These are phyloP conservation scores for Boletus pseudopeckii DNA, from an alignment of 768 basidiomycete species.

Conservation along the genomic window DNA sequence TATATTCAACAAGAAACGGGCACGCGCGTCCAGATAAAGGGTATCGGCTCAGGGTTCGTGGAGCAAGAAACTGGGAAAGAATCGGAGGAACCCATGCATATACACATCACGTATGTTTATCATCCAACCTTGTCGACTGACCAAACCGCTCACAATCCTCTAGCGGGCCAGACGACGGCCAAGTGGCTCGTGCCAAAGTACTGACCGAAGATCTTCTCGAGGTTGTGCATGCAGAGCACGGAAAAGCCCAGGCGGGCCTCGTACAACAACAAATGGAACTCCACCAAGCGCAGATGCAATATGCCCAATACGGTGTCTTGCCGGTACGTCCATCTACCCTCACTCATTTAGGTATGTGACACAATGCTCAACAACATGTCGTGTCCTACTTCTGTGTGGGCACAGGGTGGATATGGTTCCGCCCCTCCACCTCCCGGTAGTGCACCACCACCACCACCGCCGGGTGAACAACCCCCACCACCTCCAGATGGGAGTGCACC, in stretches of 20 bases:
- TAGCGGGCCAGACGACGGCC: slow-evolving; percentile 78
- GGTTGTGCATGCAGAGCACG: slow-evolving; percentile 86
- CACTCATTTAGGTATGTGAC: background rate
- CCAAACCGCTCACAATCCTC: background rate
- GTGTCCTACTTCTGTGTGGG: background rate
- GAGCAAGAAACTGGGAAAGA: slow-evolving; percentile 88
- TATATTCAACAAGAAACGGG: slow-evolving; percentile 96
- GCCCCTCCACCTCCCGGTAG: slow-evolving; percentile 38
- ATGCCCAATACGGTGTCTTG: slow-evolving; percentile 68
- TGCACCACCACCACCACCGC: slow-evolving; percentile 45
- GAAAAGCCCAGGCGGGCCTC: slow-evolving; percentile 64
- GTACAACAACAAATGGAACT: slow-evolving; percentile 83
- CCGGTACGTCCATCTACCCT: slow-evolving; percentile 37
- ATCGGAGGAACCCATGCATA: slow-evolving; percentile 86
- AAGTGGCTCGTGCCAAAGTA: slow-evolving; percentile 82
- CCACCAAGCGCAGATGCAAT: slow-evolving; percentile 79
- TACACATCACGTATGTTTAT: slow-evolving; percentile 77
- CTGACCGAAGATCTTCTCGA: slow-evolving; percentile 85
- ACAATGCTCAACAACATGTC: background rate
- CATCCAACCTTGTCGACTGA: slow-evolving; percentile 16
- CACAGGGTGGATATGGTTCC: slow-evolving; percentile 33
- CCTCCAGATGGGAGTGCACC: slow-evolving; percentile 44
- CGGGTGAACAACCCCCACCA: slow-evolving; percentile 52
- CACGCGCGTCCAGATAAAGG: slow-evolving; percentile 97
- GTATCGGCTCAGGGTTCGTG: slow-evolving; percentile 89